Evolutionary conservation across 768 basidiomycete genomes (phyloP).

Genomic region (Pulveroboletus sp.): DNA sequence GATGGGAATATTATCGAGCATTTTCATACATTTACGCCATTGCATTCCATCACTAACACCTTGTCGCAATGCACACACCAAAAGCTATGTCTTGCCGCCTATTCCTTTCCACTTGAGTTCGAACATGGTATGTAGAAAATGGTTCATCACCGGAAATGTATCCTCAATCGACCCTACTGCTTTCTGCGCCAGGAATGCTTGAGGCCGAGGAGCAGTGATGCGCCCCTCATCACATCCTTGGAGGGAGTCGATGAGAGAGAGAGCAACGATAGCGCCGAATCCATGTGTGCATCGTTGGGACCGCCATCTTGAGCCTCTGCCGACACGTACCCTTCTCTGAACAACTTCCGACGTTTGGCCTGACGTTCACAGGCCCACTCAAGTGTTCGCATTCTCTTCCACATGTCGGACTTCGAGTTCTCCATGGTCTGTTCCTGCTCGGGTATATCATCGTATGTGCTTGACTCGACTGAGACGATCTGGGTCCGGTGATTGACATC

Average conservation of each 20-base stretch:
- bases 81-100: constrained; percentile 20
- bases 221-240: constrained; percentile 28
- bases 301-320: constrained; percentile 15
- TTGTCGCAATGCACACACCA: constrained; percentile 24
- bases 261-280: constrained; percentile 30
- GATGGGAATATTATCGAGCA: constrained; percentile 25
- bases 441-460: not conserved
- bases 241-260: constrained; percentile 23
- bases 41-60: constrained; percentile 25
- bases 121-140: constrained; percentile 25
- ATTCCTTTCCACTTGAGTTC: constrained; percentile 15
- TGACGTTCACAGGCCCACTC: constrained; percentile 47
- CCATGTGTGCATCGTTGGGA: constrained; percentile 12
- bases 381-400: constrained; percentile 33
- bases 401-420: not conserved
- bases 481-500: not conserved
- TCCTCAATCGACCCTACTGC: constrained; percentile 18
- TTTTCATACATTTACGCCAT: constrained; percentile 27
- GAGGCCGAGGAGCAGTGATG: constrained; percentile 27
- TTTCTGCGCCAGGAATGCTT: constrained; percentile 29
- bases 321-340: constrained; percentile 17
- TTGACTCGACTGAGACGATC: constrained; percentile 1
- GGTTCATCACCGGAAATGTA: constrained; percentile 16
- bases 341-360: constrained; percentile 34
- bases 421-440: constrained; percentile 11